Evolutionary conservation across 805 yeast species (phyloP).

Genomic region (Lachancea meyersii): DNA sequence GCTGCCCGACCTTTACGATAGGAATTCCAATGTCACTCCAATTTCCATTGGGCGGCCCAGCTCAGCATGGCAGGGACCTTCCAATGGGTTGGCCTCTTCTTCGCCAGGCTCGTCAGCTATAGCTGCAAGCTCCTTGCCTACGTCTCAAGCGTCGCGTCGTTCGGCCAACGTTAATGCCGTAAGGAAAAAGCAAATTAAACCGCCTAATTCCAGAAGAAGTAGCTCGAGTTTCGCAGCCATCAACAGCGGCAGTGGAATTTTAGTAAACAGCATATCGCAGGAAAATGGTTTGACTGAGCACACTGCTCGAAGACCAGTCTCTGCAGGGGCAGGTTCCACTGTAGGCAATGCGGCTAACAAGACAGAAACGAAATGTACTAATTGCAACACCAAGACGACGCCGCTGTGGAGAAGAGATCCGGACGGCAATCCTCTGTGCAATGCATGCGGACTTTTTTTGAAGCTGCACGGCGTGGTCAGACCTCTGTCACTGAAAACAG

Average conservation of each 20-base stretch:
- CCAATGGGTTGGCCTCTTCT: slow-evolving; percentile 7
- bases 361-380: slow-evolving; percentile 52
- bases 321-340: slow-evolving; percentile 2
- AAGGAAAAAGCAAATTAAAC: slow-evolving; percentile 10
- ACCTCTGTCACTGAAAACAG: slow-evolving; percentile 84
- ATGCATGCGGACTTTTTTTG: slow-evolving; percentile 89
- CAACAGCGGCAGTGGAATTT: neutral
- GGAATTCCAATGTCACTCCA: slow-evolving; percentile 5
- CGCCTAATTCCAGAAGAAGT: slow-evolving; percentile 10
- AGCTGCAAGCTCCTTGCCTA: slow-evolving; percentile 6
- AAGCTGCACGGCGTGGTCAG: slow-evolving; percentile 90
- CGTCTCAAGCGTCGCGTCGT: slow-evolving; percentile 9
- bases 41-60: slow-evolving; percentile 10
- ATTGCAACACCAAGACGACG: slow-evolving; percentile 83
- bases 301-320: neutral
- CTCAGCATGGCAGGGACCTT: slow-evolving; percentile 5
- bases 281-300: slow-evolving; percentile 1
- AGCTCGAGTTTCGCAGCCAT: slow-evolving; percentile 7
- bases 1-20: slow-evolving; percentile 8
- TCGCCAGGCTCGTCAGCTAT: slow-evolving; percentile 5
- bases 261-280: neutral
- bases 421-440: slow-evolving; percentile 84
- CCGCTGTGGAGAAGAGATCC: slow-evolving; percentile 93
- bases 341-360: slow-evolving; percentile 6
- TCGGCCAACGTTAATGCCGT: slow-evolving; percentile 8